Evolutionary conservation across 2,329 filamentous ascomycete genomes (phyloP).

Genomic region (Hypocrella siamensis): DNA sequence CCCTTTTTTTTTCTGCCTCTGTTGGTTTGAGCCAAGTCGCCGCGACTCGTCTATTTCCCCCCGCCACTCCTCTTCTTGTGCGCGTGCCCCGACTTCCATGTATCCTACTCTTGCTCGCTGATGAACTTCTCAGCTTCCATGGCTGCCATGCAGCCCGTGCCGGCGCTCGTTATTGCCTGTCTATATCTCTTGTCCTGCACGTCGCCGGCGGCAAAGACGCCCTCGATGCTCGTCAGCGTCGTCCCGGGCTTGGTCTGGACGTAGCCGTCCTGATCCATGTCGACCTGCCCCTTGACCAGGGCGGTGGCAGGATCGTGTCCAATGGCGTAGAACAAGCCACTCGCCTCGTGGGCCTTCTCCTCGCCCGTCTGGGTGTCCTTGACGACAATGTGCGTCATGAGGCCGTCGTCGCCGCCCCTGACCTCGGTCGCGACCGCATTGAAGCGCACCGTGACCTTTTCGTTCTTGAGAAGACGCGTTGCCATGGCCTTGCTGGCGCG

Average conservation of each 20-base stretch:
- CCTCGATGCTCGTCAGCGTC: constrained; percentile 72
- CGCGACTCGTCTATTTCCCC: neutral
- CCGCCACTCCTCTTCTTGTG: neutral
- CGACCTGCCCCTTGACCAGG: constrained; percentile 82
- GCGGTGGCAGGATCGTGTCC: constrained; percentile 86
- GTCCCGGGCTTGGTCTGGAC: constrained; percentile 80
- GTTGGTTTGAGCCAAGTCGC: too few species aligned
- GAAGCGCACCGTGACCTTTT: constrained; percentile 83
- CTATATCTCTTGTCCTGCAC: constrained; percentile 98
- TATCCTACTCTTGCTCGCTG: constrained; percentile 48
- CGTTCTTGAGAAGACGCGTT: constrained; percentile 62
- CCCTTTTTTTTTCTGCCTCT: too few species aligned
- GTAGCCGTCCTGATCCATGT: constrained; percentile 83
- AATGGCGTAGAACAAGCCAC: constrained; percentile 92
- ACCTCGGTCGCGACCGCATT: constrained; percentile 72
- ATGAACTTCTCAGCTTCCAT: constrained; percentile 93
- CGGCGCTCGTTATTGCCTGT: constrained; percentile 94
- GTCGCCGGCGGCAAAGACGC: constrained; percentile 92
- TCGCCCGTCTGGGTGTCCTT: constrained; percentile 63
- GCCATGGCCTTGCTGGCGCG: constrained; percentile 89
- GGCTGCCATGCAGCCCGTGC: constrained; percentile 87
- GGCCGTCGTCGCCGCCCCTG: constrained; percentile 65
- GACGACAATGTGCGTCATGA: constrained; percentile 80
- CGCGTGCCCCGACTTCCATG: neutral
- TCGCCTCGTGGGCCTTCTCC: constrained; percentile 74